Evolutionary conservation across 805 yeast species (phyloP).

Genomic region (Deakozyma indianensis): DNA sequence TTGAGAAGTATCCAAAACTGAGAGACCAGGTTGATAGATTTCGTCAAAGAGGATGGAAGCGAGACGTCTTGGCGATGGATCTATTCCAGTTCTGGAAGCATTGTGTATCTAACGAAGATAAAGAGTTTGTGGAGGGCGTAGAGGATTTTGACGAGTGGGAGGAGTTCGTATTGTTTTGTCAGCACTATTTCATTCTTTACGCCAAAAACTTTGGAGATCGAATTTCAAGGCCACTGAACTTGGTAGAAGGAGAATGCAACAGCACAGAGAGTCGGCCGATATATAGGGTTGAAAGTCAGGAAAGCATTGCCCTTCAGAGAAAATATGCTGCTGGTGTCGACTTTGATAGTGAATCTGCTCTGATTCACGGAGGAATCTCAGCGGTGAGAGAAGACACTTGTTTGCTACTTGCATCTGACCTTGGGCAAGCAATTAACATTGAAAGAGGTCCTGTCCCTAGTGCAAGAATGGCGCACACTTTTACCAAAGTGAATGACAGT

Average conservation of each 20-base stretch:
- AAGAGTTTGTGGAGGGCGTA: conserved; percentile 29
- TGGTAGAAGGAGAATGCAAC: background rate
- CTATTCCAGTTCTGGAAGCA: conserved; percentile 45
- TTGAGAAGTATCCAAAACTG: conserved; percentile 38
- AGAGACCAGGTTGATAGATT: conserved; percentile 39
- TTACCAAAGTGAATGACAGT: conserved; percentile 22
- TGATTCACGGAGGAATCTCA: conserved; percentile 25
- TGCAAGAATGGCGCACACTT: conserved; percentile 46
- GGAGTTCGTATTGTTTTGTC: conserved; percentile 61
- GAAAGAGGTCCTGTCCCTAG: conserved; percentile 7
- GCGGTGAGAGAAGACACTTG: conserved; percentile 10
- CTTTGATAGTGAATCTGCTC: conserved; percentile 2
- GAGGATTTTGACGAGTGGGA: conserved; percentile 79
- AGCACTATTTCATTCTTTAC: conserved; percentile 57
- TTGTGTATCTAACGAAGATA: conserved; percentile 26
- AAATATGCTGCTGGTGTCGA: conserved; percentile 30
- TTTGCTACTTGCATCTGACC: conserved; percentile 4
- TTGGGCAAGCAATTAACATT: conserved; percentile 1
- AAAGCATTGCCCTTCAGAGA: conserved; percentile 11
- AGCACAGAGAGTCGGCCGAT: background rate
- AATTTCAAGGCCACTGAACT: background rate
- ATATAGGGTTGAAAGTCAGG: background rate
- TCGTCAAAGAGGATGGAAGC: conserved; percentile 27
- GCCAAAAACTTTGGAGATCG: conserved; percentile 32
- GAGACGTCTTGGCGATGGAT: conserved; percentile 25